Conservation (phyloP, 768 basidiomycete genomes). For the Sporobolomyces phaffii region DNA sequence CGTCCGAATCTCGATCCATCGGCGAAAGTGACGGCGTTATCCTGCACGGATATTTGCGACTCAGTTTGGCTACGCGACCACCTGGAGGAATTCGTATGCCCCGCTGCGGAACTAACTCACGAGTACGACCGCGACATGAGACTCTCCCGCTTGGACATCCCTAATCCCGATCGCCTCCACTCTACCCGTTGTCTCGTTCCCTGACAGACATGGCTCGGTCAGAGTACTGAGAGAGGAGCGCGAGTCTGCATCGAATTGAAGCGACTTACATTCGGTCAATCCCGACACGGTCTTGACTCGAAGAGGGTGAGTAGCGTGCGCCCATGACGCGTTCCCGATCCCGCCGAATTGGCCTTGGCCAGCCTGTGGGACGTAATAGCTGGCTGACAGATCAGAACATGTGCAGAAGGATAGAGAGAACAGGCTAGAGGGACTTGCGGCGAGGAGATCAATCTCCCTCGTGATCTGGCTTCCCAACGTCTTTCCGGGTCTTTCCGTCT, state of each 20-base stretch:
- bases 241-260: too few species aligned
- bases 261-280: slow-evolving; percentile 68
- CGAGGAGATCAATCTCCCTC: slow-evolving; percentile 22
- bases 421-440: slow-evolving; percentile 7
- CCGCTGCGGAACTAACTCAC: slow-evolving; percentile 23
- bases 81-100: too few species aligned
- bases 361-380: neutral
- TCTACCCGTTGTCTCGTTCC: slow-evolving; percentile 27
- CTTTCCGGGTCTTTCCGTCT: neutral
- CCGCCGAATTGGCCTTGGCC: slow-evolving; percentile 37
- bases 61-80: too few species aligned
- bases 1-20: slow-evolving; percentile 31
- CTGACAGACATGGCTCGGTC: slow-evolving; percentile 12
- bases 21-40: slow-evolving; percentile 35
- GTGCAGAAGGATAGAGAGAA: neutral
- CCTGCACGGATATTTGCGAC: neutral
- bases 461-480: neutral
- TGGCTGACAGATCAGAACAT: too few species aligned
- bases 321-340: slow-evolving; percentile 54
- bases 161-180: slow-evolving; percentile 37
- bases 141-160: slow-evolving; percentile 36
- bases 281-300: slow-evolving; percentile 75
- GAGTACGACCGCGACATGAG: slow-evolving; percentile 38
- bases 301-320: slow-evolving; percentile 63
- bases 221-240: too few species aligned